These are phyloP conservation scores for Hansfordia pulvinata DNA, from an alignment of 2,329 filamentous ascomycete genomes.

Conservation along the genomic window DNA sequence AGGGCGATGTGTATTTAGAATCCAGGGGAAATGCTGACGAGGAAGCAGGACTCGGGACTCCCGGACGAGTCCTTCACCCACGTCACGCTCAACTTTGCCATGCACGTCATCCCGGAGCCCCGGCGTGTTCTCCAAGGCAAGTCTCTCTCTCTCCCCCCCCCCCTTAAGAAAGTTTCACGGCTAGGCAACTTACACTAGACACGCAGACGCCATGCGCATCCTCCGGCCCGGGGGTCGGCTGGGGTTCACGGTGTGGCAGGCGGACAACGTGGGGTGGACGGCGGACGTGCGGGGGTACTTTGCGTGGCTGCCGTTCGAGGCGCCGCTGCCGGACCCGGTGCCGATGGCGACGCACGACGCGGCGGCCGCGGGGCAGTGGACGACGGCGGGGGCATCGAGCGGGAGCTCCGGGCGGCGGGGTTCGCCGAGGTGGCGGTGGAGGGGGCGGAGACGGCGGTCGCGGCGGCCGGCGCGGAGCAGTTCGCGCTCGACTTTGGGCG, in stretches of 20 bases:
- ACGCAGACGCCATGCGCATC: constrained; percentile 21
- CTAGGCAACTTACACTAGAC: constrained; percentile 1
- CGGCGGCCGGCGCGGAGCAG: constrained; percentile 19
- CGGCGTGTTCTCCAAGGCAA: constrained; percentile 21
- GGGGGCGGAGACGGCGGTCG: too few species aligned
- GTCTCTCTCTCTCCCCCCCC: constrained; percentile 1
- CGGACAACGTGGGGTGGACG: constrained; percentile 18
- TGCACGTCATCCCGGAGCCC: constrained; percentile 30
- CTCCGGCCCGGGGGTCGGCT: constrained; percentile 24
- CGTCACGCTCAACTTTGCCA: constrained; percentile 29
- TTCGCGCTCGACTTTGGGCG: too few species aligned
- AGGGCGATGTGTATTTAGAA: neutral
- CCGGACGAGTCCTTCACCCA: constrained; percentile 25
- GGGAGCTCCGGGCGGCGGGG: constrained; percentile 19
- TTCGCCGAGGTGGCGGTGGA: constrained; percentile 25
- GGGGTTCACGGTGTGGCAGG: constrained; percentile 22
- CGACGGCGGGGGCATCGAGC: constrained; percentile 22
- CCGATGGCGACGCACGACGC: constrained; percentile 25
- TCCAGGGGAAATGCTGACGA: constrained; percentile 1
- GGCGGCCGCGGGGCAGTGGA: constrained; percentile 24
- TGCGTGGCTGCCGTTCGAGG: constrained; percentile 2
- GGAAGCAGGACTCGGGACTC: constrained; percentile 22
- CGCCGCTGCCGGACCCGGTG: constrained; percentile 18
- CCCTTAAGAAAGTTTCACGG: neutral
- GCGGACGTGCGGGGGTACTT: constrained; percentile 21